Conservation (phyloP, 495 filamentous ascomycete species). For the Penicillium simplicissimum region DNA sequence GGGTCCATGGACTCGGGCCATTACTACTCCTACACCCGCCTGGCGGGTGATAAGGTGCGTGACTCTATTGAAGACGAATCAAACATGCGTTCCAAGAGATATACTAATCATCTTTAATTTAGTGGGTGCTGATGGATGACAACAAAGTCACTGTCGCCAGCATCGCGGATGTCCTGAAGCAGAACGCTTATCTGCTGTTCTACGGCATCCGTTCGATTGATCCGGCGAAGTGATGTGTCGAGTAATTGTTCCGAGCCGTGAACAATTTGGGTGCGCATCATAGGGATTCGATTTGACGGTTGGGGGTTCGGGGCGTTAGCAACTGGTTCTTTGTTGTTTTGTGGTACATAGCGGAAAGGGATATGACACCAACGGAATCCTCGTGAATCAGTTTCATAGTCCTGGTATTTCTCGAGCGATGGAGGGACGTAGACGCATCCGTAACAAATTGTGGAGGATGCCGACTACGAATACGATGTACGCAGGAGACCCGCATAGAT, state of each 20-base stretch:
- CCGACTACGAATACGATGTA: not conserved
- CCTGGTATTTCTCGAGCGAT: not conserved
- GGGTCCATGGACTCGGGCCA: slow-evolving; percentile 89
- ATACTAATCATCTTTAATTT: slow-evolving; percentile 19
- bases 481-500: not conserved
- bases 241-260: not conserved
- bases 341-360: slow-evolving; percentile 15
- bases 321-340: not conserved
- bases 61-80: not conserved
- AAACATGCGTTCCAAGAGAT: not conserved
- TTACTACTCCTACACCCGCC: slow-evolving; percentile 82
- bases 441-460: not conserved
- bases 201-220: slow-evolving; percentile 70
- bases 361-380: slow-evolving; percentile 7
- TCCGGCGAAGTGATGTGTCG: not conserved
- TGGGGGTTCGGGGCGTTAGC: not conserved
- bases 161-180: slow-evolving; percentile 76
- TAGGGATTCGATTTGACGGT: not conserved
- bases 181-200: slow-evolving; percentile 84
- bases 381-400: not conserved
- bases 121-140: slow-evolving; percentile 94
- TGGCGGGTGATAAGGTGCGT: slow-evolving; percentile 68
- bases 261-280: not conserved
- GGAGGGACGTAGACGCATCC: not conserved
- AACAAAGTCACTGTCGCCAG: slow-evolving; percentile 78